Evolutionary conservation across 148 eudicot species (phyloP).

Genomic region (Persicaria maculosa): DNA sequence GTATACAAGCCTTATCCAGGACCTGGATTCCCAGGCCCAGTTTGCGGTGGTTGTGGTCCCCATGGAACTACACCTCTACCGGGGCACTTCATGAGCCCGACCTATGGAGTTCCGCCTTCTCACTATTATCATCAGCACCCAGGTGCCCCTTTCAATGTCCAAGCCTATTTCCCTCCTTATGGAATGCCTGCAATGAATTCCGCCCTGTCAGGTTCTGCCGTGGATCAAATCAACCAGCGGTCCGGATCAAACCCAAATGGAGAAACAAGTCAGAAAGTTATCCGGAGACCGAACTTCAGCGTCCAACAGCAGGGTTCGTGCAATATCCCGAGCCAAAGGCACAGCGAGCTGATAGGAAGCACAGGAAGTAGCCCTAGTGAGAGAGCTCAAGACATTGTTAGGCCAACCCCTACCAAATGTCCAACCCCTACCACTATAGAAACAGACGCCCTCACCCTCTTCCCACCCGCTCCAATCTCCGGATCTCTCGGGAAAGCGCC

Average conservation of each 20-base stretch:
- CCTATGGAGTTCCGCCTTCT: slow-evolving; percentile 30
- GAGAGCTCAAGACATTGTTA: slow-evolving; percentile 17
- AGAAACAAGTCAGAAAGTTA: slow-evolving; percentile 25
- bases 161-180: slow-evolving; percentile 60
- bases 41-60: slow-evolving; percentile 33
- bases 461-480: slow-evolving; percentile 23
- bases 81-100: slow-evolving; percentile 22
- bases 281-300: slow-evolving; percentile 21
- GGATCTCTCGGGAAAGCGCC: slow-evolving; percentile 15
- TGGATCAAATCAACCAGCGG: slow-evolving; percentile 35
- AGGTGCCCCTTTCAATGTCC: slow-evolving; percentile 31
- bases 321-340: slow-evolving; percentile 33
- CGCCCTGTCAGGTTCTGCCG: slow-evolving; percentile 35
- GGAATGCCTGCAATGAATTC: slow-evolving; percentile 51
- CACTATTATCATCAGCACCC: slow-evolving; percentile 25
- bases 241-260: slow-evolving; percentile 20
- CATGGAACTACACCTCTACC: neutral
- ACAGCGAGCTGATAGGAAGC: slow-evolving; percentile 44
- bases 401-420: neutral
- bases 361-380: slow-evolving; percentile 58
- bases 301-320: slow-evolving; percentile 34
- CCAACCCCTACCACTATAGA: slow-evolving; percentile 16
- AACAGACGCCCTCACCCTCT: slow-evolving; percentile 36
- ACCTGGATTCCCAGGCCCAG: slow-evolving; percentile 37
- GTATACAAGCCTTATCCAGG: slow-evolving; percentile 87